These are phyloP conservation scores for Salix caprea DNA, from an alignment of 345 rosid genomes.

Conservation along the genomic window DNA sequence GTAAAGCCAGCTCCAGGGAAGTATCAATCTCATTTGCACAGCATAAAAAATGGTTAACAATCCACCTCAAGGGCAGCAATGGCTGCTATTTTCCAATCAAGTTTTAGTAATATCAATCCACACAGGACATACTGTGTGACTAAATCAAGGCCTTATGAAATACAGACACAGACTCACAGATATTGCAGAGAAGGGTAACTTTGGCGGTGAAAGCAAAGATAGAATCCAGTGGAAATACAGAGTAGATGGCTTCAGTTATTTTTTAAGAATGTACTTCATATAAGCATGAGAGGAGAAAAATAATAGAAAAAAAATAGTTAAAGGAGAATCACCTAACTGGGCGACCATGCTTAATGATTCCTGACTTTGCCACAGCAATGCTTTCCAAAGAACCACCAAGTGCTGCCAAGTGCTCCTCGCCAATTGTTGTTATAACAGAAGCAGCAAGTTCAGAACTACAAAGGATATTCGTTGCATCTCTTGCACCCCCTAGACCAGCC, in stretches of 20 bases:
- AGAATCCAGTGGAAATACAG: background rate
- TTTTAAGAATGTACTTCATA: background rate
- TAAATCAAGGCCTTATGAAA: background rate
- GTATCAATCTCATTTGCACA: too few relatives aligned
- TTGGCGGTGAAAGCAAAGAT: background rate
- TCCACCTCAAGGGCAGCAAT: too few relatives aligned
- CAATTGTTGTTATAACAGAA: slow-evolving; percentile 74
- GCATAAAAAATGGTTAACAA: too few relatives aligned
- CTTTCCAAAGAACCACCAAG: slow-evolving; percentile 86
- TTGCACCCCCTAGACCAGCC: slow-evolving; percentile 92
- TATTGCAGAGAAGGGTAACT: background rate
- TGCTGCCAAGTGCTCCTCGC: slow-evolving; percentile 78
- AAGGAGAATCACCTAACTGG: slow-evolving; percentile 76
- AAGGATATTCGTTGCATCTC: slow-evolving; percentile 83
- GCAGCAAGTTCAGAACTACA: slow-evolving; percentile 55
- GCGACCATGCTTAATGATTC: slow-evolving; percentile 62
- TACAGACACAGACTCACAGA: background rate
- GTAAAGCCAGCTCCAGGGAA: too few relatives aligned
- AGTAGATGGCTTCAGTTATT: background rate
- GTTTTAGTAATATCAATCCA: background rate
- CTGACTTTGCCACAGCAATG: slow-evolving; percentile 82
- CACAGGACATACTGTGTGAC: background rate
- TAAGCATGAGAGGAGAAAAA: background rate
- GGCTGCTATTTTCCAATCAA: background rate
- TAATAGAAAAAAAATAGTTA: background rate